Base-by-base conservation (phyloP, 371 early-diverging fungal genomes). In the Mucor circinelloides region DNA sequence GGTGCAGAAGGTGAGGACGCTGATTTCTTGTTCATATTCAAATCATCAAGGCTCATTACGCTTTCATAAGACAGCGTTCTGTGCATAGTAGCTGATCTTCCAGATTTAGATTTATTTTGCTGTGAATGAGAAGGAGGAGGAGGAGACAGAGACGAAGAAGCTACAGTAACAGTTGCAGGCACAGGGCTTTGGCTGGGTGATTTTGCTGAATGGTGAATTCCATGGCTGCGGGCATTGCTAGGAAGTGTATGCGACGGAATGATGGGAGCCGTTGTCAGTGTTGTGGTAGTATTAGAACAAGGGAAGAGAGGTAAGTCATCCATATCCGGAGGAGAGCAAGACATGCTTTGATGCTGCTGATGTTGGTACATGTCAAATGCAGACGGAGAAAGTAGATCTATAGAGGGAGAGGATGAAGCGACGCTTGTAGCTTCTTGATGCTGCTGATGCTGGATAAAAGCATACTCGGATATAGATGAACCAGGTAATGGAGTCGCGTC, bases 61-160 rank as follows among this genome's bases (percentile, higher is more conserved):
- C 52, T 67, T 60, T 71, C 72, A 56, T 71, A 71, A 25, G 72
- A 71, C 0, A 67, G n/a, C 1, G 68, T 67, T 19, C 72, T 56
- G 23, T 64, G 63, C 12, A 67, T 55, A 42, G 38, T 54, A 23
- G 50, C 34, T 12, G 67, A 60, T 15, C 34, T 13, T 25, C 21
- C 21, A 10, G 50, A 25, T 25, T 50, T 50, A 9, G 50, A 8
- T 50, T 25, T 50, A 25, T 50, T 50, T 25, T n/a, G 50, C 23
- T 50, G 50, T 44, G 19, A n/a, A 7, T 61, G 46, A 30, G n/a
- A 44, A 19, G 46, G 6, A 44, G 44, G 31, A 30, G n/a, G 27
- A 31, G 46, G n/a, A 44, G 44, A 44, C n/a, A n/a, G n/a, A n/a
- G 17, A 44, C 1, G n/a, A 19, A 7, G 42, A n/a, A 5, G 19